Evolutionary conservation across 257 asterid genomes (phyloP).

Genomic region (Solanum paucissectum): DNA sequence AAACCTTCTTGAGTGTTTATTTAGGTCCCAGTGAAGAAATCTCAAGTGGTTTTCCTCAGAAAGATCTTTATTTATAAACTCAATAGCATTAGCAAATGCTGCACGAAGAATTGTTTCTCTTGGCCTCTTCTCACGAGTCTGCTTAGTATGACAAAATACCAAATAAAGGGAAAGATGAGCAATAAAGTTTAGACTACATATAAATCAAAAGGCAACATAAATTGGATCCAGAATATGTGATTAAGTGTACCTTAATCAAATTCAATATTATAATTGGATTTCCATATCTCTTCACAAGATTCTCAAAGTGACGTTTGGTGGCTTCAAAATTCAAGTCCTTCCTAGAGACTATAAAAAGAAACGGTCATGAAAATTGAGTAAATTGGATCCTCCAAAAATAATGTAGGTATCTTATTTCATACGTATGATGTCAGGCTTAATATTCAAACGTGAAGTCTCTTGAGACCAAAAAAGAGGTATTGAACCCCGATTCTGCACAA

Average conservation of each 20-base stretch:
- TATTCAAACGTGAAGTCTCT: slow-evolving; percentile 73
- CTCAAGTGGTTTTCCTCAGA: slow-evolving; percentile 55
- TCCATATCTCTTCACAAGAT: slow-evolving; percentile 84
- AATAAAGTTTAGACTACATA: neutral
- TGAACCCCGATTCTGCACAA: slow-evolving; percentile 91
- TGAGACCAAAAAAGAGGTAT: slow-evolving; percentile 99
- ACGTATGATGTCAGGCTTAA: slow-evolving; percentile 86
- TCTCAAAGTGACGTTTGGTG: slow-evolving; percentile 84
- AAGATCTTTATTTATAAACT: slow-evolving; percentile 56
- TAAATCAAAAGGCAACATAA: slow-evolving; percentile 1
- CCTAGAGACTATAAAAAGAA: slow-evolving; percentile 50
- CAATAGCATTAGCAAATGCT: slow-evolving; percentile 83
- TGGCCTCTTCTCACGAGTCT: slow-evolving; percentile 94
- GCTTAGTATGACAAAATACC: slow-evolving; percentile 6
- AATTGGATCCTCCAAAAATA: neutral
- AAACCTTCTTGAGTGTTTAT: slow-evolving; percentile 67
- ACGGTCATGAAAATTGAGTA: slow-evolving; percentile 5
- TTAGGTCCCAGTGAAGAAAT: slow-evolving; percentile 96
- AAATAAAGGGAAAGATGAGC: neutral
- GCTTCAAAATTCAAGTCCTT: slow-evolving; percentile 73
- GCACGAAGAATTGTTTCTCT: slow-evolving; percentile 79
- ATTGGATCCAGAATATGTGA: neutral
- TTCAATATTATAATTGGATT: slow-evolving; percentile 84
- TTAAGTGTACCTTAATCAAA: slow-evolving; percentile 66
- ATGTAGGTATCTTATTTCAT: slow-evolving; percentile 12